Evolutionary conservation across 2,329 filamentous ascomycete species (phyloP).

Genomic region (Acrocalymma vagum): DNA sequence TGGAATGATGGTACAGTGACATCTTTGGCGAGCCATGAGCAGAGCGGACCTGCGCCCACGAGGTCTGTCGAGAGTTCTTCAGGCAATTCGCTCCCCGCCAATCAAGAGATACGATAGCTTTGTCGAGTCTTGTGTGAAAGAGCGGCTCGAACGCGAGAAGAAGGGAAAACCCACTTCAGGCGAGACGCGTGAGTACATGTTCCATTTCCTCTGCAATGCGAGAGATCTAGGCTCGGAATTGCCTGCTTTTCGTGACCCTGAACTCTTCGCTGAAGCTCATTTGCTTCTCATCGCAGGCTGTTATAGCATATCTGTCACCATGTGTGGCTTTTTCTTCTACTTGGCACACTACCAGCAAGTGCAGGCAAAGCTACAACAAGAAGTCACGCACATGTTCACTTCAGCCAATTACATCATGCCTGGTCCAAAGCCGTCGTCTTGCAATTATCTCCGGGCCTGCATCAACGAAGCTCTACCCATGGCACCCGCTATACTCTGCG

Average conservation of each 20-base stretch:
- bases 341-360: slow-evolving; percentile 8
- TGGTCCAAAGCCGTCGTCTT: slow-evolving; percentile 11
- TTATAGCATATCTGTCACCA: slow-evolving; percentile 11
- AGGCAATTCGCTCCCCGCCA: slow-evolving; percentile 1
- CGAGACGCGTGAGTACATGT: too few species aligned
- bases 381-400: slow-evolving; percentile 15
- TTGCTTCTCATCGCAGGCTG: slow-evolving; percentile 12
- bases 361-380: slow-evolving; percentile 9
- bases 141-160: background rate
- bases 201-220: slow-evolving; percentile 48
- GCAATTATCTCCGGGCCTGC: slow-evolving; percentile 19
- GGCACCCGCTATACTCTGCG: slow-evolving; percentile 15
- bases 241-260: slow-evolving; percentile 35
- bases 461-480: slow-evolving; percentile 25
- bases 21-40: too few species aligned
- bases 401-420: slow-evolving; percentile 7
- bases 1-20: too few species aligned
- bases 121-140: background rate
- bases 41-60: slow-evolving; percentile 1
- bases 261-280: slow-evolving; percentile 36
- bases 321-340: slow-evolving; percentile 19
- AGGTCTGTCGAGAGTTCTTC: slow-evolving; percentile 1
- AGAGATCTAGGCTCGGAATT: slow-evolving; percentile 48
- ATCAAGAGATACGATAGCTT: slow-evolving; percentile 1
- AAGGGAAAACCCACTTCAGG: slow-evolving; percentile 19